Conservation (phyloP, 2,329 filamentous ascomycete genomes). For the Fusarium heterosporum region DNA sequence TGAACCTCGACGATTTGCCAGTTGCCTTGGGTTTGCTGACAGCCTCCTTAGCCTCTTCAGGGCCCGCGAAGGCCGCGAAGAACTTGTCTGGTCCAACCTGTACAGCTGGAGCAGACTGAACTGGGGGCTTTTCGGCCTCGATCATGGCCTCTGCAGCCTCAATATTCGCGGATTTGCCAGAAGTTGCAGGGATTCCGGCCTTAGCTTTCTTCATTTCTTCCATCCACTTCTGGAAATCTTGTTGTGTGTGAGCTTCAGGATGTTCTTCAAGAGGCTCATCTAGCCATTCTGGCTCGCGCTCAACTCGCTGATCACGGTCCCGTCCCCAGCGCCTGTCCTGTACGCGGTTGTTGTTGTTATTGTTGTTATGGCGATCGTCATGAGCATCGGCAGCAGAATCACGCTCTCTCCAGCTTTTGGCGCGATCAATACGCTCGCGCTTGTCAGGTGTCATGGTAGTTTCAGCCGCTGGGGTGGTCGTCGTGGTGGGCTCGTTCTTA, state of each 20-base stretch:
- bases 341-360: slow-evolving; percentile 53
- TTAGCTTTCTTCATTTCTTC: slow-evolving; percentile 84
- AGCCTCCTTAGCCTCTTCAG: slow-evolving; percentile 60
- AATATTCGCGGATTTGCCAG: slow-evolving; percentile 52
- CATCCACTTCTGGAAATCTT: slow-evolving; percentile 96
- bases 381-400: slow-evolving; percentile 55
- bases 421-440: slow-evolving; percentile 68
- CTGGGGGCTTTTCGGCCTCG: slow-evolving; percentile 65
- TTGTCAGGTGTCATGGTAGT: slow-evolving; percentile 51
- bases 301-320: slow-evolving; percentile 69
- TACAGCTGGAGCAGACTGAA: slow-evolving; percentile 70
- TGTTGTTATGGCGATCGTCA: slow-evolving; percentile 67
- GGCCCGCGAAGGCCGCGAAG: slow-evolving; percentile 68
- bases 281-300: slow-evolving; percentile 92
- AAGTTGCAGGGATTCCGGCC: slow-evolving; percentile 51
- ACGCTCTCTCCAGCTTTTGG: slow-evolving; percentile 71
- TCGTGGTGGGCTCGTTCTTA: slow-evolving; percentile 63
- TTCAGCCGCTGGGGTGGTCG: slow-evolving; percentile 35
- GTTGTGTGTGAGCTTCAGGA: slow-evolving; percentile 79
- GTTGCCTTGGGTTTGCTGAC: slow-evolving; percentile 65
- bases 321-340: slow-evolving; percentile 67
- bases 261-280: slow-evolving; percentile 79
- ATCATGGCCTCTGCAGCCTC: slow-evolving; percentile 52
- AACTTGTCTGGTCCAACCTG: slow-evolving; percentile 82
- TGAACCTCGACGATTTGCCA: slow-evolving; percentile 83